phyloP scores from a whole-genome alignment of 371 early-diverging fungal genomes.

The Enterocytospora artemiae region DNA sequence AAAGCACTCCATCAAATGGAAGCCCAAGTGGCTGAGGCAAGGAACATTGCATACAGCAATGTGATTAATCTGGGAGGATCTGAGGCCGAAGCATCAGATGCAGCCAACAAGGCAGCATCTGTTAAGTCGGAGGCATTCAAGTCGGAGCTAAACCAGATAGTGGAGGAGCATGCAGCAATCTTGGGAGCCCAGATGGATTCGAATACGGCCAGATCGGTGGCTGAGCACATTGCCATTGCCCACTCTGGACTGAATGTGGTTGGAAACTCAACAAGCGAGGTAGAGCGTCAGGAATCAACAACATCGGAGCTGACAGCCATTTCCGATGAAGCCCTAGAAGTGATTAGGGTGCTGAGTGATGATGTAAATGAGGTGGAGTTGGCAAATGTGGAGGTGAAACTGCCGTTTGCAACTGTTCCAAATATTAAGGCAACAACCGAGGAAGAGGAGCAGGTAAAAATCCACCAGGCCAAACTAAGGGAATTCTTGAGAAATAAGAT shows the following conservation, averaged over 20 bases:
- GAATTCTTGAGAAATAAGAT: slow-evolving; percentile 53
- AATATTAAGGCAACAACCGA: slow-evolving; percentile 32
- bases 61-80: slow-evolving; percentile 23
- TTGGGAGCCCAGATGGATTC: slow-evolving; percentile 1
- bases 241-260: slow-evolving; percentile 35
- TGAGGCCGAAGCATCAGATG: slow-evolving; percentile 24
- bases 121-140: background rate
- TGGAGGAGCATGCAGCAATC: slow-evolving; percentile 7
- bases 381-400: slow-evolving; percentile 25
- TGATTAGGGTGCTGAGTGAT: slow-evolving; percentile 7
- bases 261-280: slow-evolving; percentile 22
- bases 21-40: slow-evolving; percentile 17
- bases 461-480: slow-evolving; percentile 33
- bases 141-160: slow-evolving; percentile 4
- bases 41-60: slow-evolving; percentile 8
- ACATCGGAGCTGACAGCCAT: background rate
- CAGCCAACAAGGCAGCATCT: slow-evolving; percentile 15
- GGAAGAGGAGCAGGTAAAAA: slow-evolving; percentile 45
- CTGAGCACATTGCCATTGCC: slow-evolving; percentile 35
- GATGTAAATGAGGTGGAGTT: slow-evolving; percentile 32
- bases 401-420: slow-evolving; percentile 53
- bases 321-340: background rate
- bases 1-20: slow-evolving; percentile 5
- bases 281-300: slow-evolving; percentile 2
- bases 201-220: slow-evolving; percentile 15